A percentile compares a stretch with the other conserved stretches of the same genome.
These are phyloP conservation scores for Eutrema japonicum DNA, from an alignment of 345 rosid genomes.

Conservation along the genomic window DNA sequence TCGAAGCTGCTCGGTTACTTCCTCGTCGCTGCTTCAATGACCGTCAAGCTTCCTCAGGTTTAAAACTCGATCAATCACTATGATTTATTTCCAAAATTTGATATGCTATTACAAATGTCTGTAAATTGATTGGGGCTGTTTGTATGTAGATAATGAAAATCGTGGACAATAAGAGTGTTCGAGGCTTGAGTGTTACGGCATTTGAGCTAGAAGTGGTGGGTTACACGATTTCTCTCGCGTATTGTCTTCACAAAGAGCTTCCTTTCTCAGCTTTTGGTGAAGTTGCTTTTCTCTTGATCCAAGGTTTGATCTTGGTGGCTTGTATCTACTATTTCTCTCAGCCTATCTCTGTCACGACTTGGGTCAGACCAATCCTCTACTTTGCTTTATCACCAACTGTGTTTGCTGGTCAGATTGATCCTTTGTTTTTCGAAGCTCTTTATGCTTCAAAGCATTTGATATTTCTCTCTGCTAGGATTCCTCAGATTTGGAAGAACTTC, in stretches of 20 bases:
- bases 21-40: constrained; percentile 88
- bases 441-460: constrained; percentile 87
- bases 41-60: constrained; percentile 95
- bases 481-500: constrained; percentile 87
- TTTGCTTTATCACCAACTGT: constrained; percentile 79
- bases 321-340: constrained; percentile 65
- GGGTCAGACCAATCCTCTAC: constrained; percentile 57
- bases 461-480: constrained; percentile 78
- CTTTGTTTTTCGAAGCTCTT: constrained; percentile 82
- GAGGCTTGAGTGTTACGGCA: constrained; percentile 76
- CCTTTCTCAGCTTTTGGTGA: constrained; percentile 96
- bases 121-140: constrained; percentile 1
- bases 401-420: constrained; percentile 69
- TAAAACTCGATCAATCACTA: background rate
- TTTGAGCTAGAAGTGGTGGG: constrained; percentile 92
- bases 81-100: no score
- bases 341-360: constrained; percentile 53
- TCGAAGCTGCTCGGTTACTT: constrained; percentile 86
- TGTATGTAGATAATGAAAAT: constrained; percentile 69
- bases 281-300: constrained; percentile 74
- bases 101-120: background rate
- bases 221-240: constrained; percentile 79
- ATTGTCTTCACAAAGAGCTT: constrained; percentile 80
- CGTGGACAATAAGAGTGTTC: constrained; percentile 67
- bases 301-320: constrained; percentile 71